Evolutionary conservation across 164 flowering plant species (phyloP).

Genomic region (Cinnamomum micranthum): DNA sequence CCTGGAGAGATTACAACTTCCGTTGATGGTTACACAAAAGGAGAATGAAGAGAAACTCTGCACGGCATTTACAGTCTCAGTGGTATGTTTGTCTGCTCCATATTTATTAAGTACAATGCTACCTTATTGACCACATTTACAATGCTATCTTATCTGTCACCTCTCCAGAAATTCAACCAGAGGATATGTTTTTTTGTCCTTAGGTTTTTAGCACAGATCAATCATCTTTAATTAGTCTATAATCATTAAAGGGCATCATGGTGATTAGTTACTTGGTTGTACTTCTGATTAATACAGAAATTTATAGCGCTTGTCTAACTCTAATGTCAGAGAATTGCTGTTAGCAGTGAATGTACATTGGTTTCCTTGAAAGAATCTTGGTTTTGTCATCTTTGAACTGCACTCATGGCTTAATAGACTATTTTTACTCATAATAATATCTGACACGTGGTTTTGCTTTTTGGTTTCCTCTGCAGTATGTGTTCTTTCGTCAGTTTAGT

Average conservation of each 20-base stretch:
- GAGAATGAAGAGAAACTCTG: conserved; percentile 81
- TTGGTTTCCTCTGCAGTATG: too few species aligned
- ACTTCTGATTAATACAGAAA: background rate
- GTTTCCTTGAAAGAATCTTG: too few species aligned
- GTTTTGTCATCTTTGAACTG: too few species aligned
- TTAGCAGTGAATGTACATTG: too few species aligned
- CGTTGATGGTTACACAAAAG: conserved; percentile 71
- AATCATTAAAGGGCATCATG: background rate
- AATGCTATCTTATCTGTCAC: background rate
- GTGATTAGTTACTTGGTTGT: background rate
- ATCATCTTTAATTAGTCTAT: background rate
- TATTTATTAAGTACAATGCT: background rate
- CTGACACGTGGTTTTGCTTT: too few species aligned
- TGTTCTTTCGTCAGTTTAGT: too few species aligned
- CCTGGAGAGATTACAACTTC: conserved; percentile 80
- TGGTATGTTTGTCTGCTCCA: conserved; percentile 46
- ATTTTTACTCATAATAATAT: too few species aligned
- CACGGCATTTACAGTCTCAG: conserved; percentile 92
- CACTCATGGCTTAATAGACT: too few species aligned
- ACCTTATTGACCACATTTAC: background rate
- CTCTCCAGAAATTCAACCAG: background rate
- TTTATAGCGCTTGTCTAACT: background rate
- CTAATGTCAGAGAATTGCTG: background rate
- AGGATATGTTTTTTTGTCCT: background rate
- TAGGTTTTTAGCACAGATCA: background rate